Percentiles rank a stretch among this genome's conserved stretches.
Conservation (phyloP, 169 alveolate species). For the Plasmodium vivax region DNA sequence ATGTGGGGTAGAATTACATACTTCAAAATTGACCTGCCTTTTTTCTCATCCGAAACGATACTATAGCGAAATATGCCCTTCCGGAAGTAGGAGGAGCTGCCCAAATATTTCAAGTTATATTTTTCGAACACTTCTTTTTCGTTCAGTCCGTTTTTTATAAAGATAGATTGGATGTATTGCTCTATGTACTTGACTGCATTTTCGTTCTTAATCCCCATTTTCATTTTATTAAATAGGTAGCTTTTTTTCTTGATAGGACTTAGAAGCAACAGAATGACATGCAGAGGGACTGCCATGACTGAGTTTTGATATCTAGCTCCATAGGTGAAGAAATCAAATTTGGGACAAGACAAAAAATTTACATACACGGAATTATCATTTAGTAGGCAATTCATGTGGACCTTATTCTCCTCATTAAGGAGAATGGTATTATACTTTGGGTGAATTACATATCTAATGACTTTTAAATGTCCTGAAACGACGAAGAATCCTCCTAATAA, state of each 20-base stretch:
- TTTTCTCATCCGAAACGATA: conserved; percentile 94
- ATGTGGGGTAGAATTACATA: conserved; percentile 96
- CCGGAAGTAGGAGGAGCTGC: conserved; percentile 85
- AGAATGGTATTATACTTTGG: conserved; percentile 95
- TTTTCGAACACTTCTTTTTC: conserved; percentile 90
- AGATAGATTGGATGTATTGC: conserved; percentile 77
- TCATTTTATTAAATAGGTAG: conserved; percentile 46
- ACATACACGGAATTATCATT: conserved; percentile 89
- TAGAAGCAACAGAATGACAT: conserved; percentile 27
- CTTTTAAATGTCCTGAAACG: conserved; percentile 97
- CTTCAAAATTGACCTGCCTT: conserved; percentile 93
- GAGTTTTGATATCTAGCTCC: conserved; percentile 5
- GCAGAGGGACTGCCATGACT: not conserved
- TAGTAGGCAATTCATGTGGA: conserved; percentile 86
- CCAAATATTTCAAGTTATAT: conserved; percentile 87
- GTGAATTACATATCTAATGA: conserved; percentile 96
- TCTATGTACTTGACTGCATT: conserved; percentile 72
- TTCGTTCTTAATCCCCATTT: conserved; percentile 58
- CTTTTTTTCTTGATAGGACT: conserved; percentile 66
- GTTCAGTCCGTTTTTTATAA: conserved; percentile 79
- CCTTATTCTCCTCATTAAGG: conserved; percentile 75
- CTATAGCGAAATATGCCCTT: conserved; percentile 87
- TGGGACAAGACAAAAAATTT: conserved; percentile 85
- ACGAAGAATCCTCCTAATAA: conserved; percentile 99
- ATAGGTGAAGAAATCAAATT: conserved; percentile 85